Evolutionary conservation across 495 filamentous ascomycete species (phyloP), one percentile per base, ranked within the genome.

Genomic region (Neurospora africana): DNA sequence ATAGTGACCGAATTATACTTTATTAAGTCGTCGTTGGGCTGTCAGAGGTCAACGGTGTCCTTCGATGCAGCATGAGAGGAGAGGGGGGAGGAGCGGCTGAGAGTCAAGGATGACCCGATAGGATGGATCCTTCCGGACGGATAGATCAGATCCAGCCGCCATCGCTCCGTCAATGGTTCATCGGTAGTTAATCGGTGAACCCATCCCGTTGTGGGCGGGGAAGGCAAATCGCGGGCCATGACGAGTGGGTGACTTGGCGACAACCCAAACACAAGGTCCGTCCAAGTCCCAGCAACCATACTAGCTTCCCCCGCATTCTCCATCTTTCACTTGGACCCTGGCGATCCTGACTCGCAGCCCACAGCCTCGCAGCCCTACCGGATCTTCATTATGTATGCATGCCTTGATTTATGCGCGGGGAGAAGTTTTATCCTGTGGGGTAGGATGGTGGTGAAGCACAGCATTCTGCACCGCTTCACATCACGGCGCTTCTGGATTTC

Each of bases 301-400:
- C 27, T 61, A 61, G 53, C 53, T 70, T 44, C 41, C 68, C 68
- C 68, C 68, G 68, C 68, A 70, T 70, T 70, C 37, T 70, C 33
- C 68, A 61, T 61, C 53, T 30, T 61, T 27, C 53, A 61, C 53
- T 30, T 61, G 6, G 53, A 61, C 53, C 53, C 53, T 61, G 53
- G 53, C 27, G 23, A 61, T 61, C 53, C 23, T 61, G 53, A 61
- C 53, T 61, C 27, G 53, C 27, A 61, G 27, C 53, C 23, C 53
- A 30, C 53, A 61, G 23, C 53, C 53, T 61, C 53, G 13, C 53
- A 61, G 53, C 27, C 53, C 53, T 61, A 33, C 53, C 27, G 53
- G 13, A 61, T 33, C 23, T 17, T 27, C 53, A 30, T 30, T 36
- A 36, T 36, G 6, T 7, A 17, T 17, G 53, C 23, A 61, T 61